Conservation (phyloP, 2,329 filamentous ascomycete species). For the Colletotrichum zoysiae region DNA sequence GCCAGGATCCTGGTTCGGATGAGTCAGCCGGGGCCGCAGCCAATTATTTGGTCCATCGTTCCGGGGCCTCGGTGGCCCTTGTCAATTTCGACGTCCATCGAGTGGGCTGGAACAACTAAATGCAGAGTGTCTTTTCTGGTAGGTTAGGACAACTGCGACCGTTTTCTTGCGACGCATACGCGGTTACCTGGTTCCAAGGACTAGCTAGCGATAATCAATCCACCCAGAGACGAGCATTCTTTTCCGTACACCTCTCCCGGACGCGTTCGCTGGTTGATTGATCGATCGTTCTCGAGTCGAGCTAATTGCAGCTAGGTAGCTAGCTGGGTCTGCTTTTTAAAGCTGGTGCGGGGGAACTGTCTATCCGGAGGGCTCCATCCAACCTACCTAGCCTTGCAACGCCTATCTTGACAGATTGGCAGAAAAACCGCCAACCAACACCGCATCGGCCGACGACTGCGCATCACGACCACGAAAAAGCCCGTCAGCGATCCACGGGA, state of each 20-base stretch:
- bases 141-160: slow-evolving; percentile 6
- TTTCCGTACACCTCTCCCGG: neutral
- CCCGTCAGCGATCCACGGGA: neutral
- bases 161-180: slow-evolving; percentile 21
- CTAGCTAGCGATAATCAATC: neutral
- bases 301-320: neutral
- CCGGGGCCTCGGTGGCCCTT: slow-evolving; percentile 1
- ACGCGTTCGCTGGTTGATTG: neutral
- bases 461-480: slow-evolving; percentile 8
- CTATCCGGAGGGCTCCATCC: slow-evolving; percentile 21
- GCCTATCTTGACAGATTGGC: slow-evolving; percentile 40
- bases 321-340: neutral
- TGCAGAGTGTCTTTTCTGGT: slow-evolving; percentile 24
- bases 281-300: neutral
- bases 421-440: slow-evolving; percentile 27
- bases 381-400: slow-evolving; percentile 26
- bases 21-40: slow-evolving; percentile 24
- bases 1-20: slow-evolving; percentile 12
- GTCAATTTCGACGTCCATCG: slow-evolving; percentile 36
- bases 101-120: slow-evolving; percentile 23
- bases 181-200: neutral
- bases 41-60: slow-evolving; percentile 28
- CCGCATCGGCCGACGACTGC: slow-evolving; percentile 15
- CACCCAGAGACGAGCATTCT: neutral
- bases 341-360: slow-evolving; percentile 28